Conservation (phyloP, 108 stramenopile genomes). For the Aurantiochytrium sp. region DNA sequence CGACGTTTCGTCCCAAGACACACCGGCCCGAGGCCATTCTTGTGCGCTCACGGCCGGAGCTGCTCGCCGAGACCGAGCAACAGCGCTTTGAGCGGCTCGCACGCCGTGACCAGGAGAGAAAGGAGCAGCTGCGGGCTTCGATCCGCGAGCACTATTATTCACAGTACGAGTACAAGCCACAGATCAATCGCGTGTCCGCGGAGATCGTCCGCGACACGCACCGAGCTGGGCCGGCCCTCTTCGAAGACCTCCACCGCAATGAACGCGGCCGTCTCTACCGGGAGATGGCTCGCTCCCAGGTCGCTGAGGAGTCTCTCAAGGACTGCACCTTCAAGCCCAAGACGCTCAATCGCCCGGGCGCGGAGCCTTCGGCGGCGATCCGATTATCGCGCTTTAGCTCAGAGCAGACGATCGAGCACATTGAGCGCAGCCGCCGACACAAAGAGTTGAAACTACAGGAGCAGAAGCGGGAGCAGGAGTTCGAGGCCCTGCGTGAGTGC, state of each 20-base stretch:
- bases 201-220: constrained; percentile 19
- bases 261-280: background rate
- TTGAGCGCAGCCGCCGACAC: background rate
- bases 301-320: constrained; percentile 7
- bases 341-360: background rate
- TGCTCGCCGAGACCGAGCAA: background rate
- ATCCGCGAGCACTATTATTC: constrained; percentile 30
- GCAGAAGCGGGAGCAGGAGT: constrained; percentile 3
- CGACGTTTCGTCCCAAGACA: background rate
- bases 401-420: background rate
- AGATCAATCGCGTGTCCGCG: background rate
- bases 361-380: background rate
- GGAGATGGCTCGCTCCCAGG: background rate
- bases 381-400: background rate
- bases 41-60: background rate
- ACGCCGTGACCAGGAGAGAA: background rate
- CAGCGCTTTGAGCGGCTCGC: constrained; percentile 1
- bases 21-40: background rate
- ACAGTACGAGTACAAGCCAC: background rate
- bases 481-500: background rate
- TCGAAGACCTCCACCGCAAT: background rate
- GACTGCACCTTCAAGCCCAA: constrained; percentile 15
- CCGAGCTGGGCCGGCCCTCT: background rate
- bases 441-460: background rate
- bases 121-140: background rate